Evolutionary conservation across 768 basidiomycete species (phyloP).

Genomic region (Calocybe gangraenosa): DNA sequence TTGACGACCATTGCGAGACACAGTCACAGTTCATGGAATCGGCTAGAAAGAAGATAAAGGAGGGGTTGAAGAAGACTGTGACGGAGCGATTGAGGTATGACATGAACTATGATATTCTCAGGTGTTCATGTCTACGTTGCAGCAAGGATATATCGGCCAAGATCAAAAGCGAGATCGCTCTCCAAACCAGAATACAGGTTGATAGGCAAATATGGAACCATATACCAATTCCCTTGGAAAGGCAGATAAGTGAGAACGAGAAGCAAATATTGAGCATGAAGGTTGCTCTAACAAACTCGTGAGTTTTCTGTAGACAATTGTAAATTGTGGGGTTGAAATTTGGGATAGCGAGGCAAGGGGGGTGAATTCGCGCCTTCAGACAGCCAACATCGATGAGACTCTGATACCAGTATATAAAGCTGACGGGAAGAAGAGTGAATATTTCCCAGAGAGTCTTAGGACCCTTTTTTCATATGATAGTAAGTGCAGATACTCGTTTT

Average conservation of each 20-base stretch:
- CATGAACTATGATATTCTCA: not conserved
- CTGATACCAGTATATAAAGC: conserved; percentile 42
- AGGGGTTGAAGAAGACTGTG: conserved; percentile 20
- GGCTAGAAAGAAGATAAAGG: conserved; percentile 22
- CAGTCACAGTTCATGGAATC: conserved; percentile 20
- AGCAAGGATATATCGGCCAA: conserved; percentile 28
- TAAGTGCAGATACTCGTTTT: conserved; percentile 25
- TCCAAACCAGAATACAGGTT: conserved; percentile 45
- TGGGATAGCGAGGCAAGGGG: conserved; percentile 41
- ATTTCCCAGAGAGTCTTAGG: conserved; percentile 47
- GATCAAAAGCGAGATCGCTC: conserved; percentile 34
- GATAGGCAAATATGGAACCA: conserved; percentile 42
- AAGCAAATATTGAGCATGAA: conserved; percentile 39
- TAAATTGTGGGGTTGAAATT: not conserved
- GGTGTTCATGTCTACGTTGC: no score
- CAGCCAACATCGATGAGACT: conserved; percentile 36
- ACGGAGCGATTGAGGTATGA: conserved; percentile 28
- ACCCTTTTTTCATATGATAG: conserved; percentile 51
- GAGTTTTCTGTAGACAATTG: not conserved
- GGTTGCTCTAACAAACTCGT: conserved; percentile 52
- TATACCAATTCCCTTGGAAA: conserved; percentile 41
- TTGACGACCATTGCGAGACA: conserved; percentile 14
- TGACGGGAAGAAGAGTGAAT: conserved; percentile 41
- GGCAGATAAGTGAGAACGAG: conserved; percentile 41
- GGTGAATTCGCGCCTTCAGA: conserved; percentile 40